Percentiles rank a stretch among this genome's conserved stretches.
phyloP scores from a whole-genome alignment of 345 rosid species.

The Syzygium oleosum region DNA sequence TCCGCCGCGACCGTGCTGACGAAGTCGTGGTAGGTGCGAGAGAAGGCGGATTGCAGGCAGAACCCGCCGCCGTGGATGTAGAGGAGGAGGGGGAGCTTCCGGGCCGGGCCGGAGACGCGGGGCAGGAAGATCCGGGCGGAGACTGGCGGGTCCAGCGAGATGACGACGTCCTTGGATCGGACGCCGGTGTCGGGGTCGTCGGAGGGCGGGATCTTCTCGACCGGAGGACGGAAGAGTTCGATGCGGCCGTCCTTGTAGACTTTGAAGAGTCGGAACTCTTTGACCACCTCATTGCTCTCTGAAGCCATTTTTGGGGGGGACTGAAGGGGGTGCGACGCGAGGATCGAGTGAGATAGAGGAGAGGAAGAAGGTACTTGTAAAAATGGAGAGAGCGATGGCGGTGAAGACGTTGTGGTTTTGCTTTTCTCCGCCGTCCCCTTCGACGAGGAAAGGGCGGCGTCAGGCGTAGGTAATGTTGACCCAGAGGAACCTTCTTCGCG shows the following conservation, averaged over 20 bases:
- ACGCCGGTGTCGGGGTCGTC: conserved; percentile 9
- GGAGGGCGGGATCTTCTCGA: conserved; percentile 2
- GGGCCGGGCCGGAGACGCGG: neutral
- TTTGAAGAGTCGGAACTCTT: conserved; percentile 20
- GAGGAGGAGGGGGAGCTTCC: conserved; percentile 15
- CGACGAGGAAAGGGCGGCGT: too few relatives aligned
- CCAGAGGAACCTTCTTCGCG: neutral
- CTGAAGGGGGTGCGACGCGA: neutral
- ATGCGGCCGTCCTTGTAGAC: conserved; percentile 10
- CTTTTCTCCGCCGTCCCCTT: rapidly evolving
- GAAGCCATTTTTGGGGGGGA: conserved; percentile 5
- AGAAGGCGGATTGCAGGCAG: conserved; percentile 12
- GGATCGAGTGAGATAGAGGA: neutral
- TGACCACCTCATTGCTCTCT: conserved; percentile 2
- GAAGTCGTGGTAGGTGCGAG: neutral
- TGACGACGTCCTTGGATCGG: conserved; percentile 9
- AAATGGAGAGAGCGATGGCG: neutral
- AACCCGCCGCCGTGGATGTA: conserved; percentile 24
- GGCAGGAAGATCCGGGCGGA: conserved; percentile 19
- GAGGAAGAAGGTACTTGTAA: neutral
- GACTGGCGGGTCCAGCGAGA: conserved; percentile 14
- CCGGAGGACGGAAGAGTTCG: neutral
- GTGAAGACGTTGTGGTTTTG: neutral
- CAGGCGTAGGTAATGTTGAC: neutral
- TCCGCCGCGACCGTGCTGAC: neutral